A percentile compares a stretch with the other conserved stretches of the same genome.
Evolutionary conservation across 179 eudicot genomes (phyloP).

Genomic region (Carnegiea gigantea): DNA sequence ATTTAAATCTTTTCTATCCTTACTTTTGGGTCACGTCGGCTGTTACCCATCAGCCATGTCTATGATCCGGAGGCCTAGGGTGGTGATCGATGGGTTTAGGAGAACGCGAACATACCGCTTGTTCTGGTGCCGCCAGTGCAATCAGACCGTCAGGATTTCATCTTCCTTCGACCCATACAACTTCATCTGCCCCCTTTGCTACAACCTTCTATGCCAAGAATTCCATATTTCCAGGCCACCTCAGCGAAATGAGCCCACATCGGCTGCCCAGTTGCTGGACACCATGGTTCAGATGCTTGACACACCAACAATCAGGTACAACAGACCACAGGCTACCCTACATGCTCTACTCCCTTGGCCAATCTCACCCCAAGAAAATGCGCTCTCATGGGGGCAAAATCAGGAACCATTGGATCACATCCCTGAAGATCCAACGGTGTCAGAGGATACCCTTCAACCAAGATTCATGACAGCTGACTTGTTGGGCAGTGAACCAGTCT

Average conservation of each 20-base stretch:
- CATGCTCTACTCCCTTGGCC: neutral
- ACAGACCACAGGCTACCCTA: neutral
- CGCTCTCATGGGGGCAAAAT: neutral
- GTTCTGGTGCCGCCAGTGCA: constrained; percentile 33
- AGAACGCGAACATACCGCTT: constrained; percentile 37
- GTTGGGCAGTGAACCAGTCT: constrained; percentile 13
- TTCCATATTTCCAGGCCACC: constrained; percentile 20
- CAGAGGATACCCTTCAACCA: neutral
- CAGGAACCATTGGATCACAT: neutral
- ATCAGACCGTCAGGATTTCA: constrained; percentile 25
- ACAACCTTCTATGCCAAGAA: constrained; percentile 23
- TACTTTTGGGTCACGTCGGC: neutral
- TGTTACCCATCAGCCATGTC: constrained; percentile 14
- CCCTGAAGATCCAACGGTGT: neutral
- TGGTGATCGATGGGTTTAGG: constrained; percentile 27
- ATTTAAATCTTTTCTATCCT: neutral
- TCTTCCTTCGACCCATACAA: constrained; percentile 13
- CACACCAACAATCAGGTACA: neutral
- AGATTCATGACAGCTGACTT: constrained; percentile 18
- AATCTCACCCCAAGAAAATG: neutral
- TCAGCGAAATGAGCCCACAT: neutral
- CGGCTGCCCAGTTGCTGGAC: constrained; percentile 28
- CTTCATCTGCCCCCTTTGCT: constrained; percentile 33
- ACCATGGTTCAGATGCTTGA: constrained; percentile 25
- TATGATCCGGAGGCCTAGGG: constrained; percentile 26